phyloP scores from a whole-genome alignment of 257 asterid genomes.

The Nicotiana sylvestris region DNA sequence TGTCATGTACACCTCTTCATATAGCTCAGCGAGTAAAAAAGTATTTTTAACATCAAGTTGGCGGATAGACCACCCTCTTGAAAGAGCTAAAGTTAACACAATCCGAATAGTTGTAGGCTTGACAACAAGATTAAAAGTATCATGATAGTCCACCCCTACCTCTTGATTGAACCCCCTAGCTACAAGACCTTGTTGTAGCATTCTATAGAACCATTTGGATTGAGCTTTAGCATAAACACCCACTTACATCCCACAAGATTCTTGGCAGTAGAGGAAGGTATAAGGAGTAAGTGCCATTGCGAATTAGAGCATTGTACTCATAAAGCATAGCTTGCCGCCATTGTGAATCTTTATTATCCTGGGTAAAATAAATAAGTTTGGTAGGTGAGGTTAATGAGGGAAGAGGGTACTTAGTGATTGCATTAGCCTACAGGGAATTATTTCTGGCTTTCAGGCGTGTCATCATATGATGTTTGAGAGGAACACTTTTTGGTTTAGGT shows the following conservation, averaged over 20 bases:
- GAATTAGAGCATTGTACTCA: neutral
- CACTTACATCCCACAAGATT: neutral
- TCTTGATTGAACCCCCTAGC: neutral
- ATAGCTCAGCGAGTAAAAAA: too few species aligned
- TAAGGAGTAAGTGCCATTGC: neutral
- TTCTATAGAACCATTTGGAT: neutral
- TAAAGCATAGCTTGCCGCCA: neutral
- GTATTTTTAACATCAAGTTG: too few species aligned
- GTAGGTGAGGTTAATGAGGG: neutral
- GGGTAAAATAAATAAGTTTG: neutral
- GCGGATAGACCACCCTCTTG: neutral
- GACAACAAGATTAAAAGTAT: neutral
- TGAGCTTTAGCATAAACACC: neutral
- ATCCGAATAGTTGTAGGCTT: neutral
- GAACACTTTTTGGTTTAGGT: too few species aligned
- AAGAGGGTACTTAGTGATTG: neutral
- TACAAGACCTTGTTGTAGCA: neutral
- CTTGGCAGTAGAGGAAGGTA: neutral
- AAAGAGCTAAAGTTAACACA: neutral
- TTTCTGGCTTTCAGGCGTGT: neutral
- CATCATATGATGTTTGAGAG: neutral
- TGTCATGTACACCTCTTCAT: too few species aligned
- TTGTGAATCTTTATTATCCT: neutral
- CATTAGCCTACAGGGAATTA: neutral
- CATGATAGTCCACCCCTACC: neutral